A percentile compares a stretch with the other conserved stretches of the same genome.
phyloP scores from a whole-genome alignment of 2,329 filamentous ascomycete species.

The Epichloe uncinata region DNA sequence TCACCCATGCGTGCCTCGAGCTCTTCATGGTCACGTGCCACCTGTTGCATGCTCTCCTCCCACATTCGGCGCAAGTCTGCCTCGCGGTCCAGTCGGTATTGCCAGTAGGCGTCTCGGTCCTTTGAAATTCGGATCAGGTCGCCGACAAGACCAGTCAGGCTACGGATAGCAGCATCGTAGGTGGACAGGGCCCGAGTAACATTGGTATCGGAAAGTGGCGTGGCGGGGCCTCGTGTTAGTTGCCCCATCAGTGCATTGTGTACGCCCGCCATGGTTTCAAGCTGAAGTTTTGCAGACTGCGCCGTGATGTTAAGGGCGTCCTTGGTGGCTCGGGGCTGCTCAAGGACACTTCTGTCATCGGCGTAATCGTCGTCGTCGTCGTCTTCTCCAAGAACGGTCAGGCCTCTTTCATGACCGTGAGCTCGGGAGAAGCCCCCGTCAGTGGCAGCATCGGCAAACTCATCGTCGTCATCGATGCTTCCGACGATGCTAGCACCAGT shows the following conservation, averaged over 20 bases:
- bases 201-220: conserved; percentile 62
- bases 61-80: conserved; percentile 87
- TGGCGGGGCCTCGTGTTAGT: conserved; percentile 48
- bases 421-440: conserved; percentile 28
- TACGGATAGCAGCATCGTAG: conserved; percentile 82
- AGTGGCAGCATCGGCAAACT: conserved; percentile 33
- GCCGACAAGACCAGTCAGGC: conserved; percentile 69
- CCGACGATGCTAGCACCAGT: conserved; percentile 31
- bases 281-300: conserved; percentile 82
- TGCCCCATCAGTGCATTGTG: conserved; percentile 69
- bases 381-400: conserved; percentile 26
- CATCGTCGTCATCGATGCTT: conserved; percentile 41
- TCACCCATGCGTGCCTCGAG: conserved; percentile 79
- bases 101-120: conserved; percentile 94
- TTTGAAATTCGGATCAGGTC: conserved; percentile 85
- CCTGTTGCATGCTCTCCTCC: conserved; percentile 97
- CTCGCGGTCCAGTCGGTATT: conserved; percentile 85
- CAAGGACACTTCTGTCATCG: conserved; percentile 63
- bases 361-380: conserved; percentile 53
- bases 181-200: conserved; percentile 67
- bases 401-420: conserved; percentile 21
- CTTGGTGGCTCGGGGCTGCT: conserved; percentile 62
- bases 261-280: conserved; percentile 80
- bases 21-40: conserved; percentile 88
- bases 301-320: conserved; percentile 96